These are phyloP conservation scores for Mortierella sp. DNA, from an alignment of 371 early-diverging fungal genomes.

Conservation along the genomic window DNA sequence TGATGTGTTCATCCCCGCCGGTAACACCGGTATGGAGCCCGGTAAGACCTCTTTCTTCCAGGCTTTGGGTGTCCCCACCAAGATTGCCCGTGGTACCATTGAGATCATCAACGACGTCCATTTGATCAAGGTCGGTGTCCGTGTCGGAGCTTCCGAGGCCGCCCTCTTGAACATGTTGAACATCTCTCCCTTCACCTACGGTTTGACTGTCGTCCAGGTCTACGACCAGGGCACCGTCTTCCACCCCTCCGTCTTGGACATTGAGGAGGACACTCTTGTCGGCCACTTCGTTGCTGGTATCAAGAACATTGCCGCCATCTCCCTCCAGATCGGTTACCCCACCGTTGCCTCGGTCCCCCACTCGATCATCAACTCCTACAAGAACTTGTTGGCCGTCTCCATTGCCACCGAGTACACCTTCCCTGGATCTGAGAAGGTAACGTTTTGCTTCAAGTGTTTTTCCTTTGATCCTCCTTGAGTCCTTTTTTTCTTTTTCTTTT, in stretches of 20 bases:
- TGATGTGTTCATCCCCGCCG: slow-evolving; percentile 97
- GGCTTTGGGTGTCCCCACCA: slow-evolving; percentile 99
- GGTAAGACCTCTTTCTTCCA: slow-evolving; percentile 99
- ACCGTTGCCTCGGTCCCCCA: slow-evolving; percentile 98
- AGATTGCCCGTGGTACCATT: slow-evolving; percentile 99
- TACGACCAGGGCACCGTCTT: slow-evolving; percentile 97
- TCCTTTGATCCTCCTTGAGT: not conserved
- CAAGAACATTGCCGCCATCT: slow-evolving; percentile 93
- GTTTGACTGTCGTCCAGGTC: slow-evolving; percentile 95
- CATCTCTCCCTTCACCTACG: slow-evolving; percentile 99
- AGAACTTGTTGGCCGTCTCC: slow-evolving; percentile 94
- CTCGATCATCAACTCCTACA: slow-evolving; percentile 96
- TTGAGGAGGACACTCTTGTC: slow-evolving; percentile 89
- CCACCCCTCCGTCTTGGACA: slow-evolving; percentile 93
- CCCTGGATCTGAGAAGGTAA: slow-evolving; percentile 91
- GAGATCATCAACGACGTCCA: slow-evolving; percentile 98
- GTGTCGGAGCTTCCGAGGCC: slow-evolving; percentile 99
- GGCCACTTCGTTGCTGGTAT: slow-evolving; percentile 86
- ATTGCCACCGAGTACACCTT: slow-evolving; percentile 96
- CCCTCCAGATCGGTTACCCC: slow-evolving; percentile 94
- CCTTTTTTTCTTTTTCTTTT: slow-evolving; percentile 3
- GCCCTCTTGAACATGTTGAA: slow-evolving; percentile 99
- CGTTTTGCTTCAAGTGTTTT: slow-evolving; percentile 7
- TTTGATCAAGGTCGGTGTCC: slow-evolving; percentile 91
- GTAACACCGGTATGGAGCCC: slow-evolving; percentile 99